These are phyloP conservation scores for Beauveria scarabaeidicola DNA, from an alignment of 2,329 filamentous ascomycete genomes.

Conservation along the genomic window DNA sequence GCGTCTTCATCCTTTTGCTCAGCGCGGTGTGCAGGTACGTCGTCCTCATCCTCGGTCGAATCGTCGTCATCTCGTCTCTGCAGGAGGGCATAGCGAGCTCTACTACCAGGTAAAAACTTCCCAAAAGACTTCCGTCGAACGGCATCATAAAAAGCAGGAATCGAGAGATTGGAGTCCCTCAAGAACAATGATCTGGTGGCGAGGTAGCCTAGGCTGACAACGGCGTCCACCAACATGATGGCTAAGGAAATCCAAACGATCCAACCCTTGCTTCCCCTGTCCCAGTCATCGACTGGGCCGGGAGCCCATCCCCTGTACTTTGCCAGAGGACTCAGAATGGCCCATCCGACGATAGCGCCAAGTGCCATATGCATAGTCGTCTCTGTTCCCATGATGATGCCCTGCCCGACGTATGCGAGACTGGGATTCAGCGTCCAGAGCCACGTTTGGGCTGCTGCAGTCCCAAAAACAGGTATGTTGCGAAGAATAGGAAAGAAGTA, in stretches of 20 bases:
- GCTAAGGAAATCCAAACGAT: slow-evolving; percentile 95
- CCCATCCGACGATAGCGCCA: slow-evolving; percentile 86
- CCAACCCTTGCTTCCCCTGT: slow-evolving; percentile 91
- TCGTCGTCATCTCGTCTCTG: slow-evolving; percentile 13
- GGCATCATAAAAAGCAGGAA: background rate
- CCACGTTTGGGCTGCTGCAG: slow-evolving; percentile 67
- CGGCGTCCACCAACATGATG: slow-evolving; percentile 91
- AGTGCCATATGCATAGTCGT: slow-evolving; percentile 95
- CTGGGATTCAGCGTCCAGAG: slow-evolving; percentile 95
- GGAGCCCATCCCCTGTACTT: slow-evolving; percentile 84
- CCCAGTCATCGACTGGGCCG: slow-evolving; percentile 80
- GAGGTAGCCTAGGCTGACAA: slow-evolving; percentile 80
- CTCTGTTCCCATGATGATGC: slow-evolving; percentile 95
- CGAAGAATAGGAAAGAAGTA: slow-evolving; percentile 85
- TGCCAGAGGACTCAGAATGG: slow-evolving; percentile 77
- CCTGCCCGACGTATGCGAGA: slow-evolving; percentile 93
- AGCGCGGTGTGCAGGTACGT: background rate
- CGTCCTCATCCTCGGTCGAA: slow-evolving; percentile 18
- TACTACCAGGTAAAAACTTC: background rate
- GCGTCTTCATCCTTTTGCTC: slow-evolving; percentile 58
- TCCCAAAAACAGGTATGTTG: slow-evolving; percentile 79
- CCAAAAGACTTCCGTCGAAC: background rate
- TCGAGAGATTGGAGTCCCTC: background rate
- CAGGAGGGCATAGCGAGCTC: slow-evolving; percentile 12
- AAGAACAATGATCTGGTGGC: slow-evolving; percentile 50